These are phyloP conservation scores for Blastobotrys peoriensis DNA, from an alignment of 805 yeast genomes.

Conservation along the genomic window DNA sequence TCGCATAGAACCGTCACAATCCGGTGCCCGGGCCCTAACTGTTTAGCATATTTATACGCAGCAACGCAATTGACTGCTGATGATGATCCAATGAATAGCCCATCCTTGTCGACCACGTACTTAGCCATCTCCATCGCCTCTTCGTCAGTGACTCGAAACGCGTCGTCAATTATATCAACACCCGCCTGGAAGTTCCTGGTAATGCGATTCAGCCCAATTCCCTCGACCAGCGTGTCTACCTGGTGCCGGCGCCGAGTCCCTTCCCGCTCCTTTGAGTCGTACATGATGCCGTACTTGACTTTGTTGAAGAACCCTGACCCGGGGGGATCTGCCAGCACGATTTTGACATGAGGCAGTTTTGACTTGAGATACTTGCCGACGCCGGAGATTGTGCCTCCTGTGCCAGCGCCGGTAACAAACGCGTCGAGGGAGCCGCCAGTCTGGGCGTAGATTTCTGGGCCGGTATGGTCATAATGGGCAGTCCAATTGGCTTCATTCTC, in stretches of 20 bases:
- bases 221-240: constrained; percentile 91
- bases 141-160: constrained; percentile 69
- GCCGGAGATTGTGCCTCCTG: constrained; percentile 97
- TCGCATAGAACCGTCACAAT: constrained; percentile 89
- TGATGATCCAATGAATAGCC: constrained; percentile 85
- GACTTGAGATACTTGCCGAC: constrained; percentile 69
- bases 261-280: constrained; percentile 79
- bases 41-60: constrained; percentile 55
- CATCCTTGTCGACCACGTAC: constrained; percentile 73
- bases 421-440: constrained; percentile 58
- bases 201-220: constrained; percentile 83
- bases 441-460: constrained; percentile 87
- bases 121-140: constrained; percentile 89
- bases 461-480: constrained; percentile 75
- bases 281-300: constrained; percentile 89
- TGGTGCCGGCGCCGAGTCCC: constrained; percentile 94
- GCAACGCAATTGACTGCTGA: constrained; percentile 95
- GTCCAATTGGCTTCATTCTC: constrained; percentile 91
- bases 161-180: constrained; percentile 64
- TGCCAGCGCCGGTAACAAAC: constrained; percentile 89
- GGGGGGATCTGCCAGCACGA: constrained; percentile 88
- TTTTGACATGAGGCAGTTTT: constrained; percentile 36
- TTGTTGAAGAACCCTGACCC: constrained; percentile 89
- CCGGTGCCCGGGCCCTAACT: constrained; percentile 51
- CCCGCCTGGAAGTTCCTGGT: constrained; percentile 77